These are phyloP conservation scores for Clavaria fumosa DNA, from an alignment of 768 basidiomycete species.

Conservation along the genomic window DNA sequence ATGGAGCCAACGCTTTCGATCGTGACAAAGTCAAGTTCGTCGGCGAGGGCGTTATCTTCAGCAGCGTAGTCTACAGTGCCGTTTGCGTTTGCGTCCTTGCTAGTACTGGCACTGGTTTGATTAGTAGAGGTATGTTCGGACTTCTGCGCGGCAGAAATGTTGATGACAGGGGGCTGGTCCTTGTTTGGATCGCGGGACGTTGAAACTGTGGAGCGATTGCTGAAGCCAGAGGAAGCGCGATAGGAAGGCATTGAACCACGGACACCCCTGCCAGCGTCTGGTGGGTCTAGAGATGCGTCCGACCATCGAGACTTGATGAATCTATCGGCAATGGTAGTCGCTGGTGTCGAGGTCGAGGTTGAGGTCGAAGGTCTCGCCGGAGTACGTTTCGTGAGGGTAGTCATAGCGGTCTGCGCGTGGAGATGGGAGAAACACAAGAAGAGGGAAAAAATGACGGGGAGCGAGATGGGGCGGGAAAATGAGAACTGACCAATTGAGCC, in stretches of 20 bases:
- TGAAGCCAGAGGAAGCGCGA: conserved; percentile 18
- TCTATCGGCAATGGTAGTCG: conserved; percentile 24
- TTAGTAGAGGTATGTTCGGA: conserved; percentile 15
- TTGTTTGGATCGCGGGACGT: conserved; percentile 20
- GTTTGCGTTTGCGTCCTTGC: conserved; percentile 16
- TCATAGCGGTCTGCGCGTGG: too few species aligned
- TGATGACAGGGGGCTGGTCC: conserved; percentile 30
- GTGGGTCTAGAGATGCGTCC: conserved; percentile 26
- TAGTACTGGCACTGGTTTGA: too few species aligned
- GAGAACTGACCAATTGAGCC: too few species aligned
- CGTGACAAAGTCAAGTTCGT: conserved; percentile 65
- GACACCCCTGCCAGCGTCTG: conserved; percentile 15
- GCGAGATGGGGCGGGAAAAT: too few species aligned
- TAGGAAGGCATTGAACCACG: conserved; percentile 16
- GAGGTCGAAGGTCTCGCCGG: too few species aligned
- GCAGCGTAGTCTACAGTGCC: neutral
- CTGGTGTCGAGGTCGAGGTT: too few species aligned
- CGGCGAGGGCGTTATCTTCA: conserved; percentile 34
- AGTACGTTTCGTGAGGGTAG: too few species aligned
- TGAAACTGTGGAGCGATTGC: neutral
- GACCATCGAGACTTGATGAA: conserved; percentile 33
- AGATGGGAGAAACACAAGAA: too few species aligned
- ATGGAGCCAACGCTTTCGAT: conserved; percentile 22
- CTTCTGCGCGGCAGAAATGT: conserved; percentile 28
- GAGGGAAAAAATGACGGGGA: too few species aligned